phyloP scores from a whole-genome alignment of 768 basidiomycete genomes.

The Trametes maxima region DNA sequence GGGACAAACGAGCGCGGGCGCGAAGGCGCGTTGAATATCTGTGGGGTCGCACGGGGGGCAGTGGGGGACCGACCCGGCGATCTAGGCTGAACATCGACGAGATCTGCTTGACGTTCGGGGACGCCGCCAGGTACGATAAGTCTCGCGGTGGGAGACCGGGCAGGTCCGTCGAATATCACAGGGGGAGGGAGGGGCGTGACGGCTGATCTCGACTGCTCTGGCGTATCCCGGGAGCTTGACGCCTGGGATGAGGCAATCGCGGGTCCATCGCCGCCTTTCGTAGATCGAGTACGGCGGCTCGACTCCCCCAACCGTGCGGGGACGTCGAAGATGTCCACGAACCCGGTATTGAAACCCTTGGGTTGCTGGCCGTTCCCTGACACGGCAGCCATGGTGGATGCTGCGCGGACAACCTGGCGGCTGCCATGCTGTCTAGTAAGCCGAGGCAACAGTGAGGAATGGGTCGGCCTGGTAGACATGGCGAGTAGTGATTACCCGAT shows the following conservation, averaged over 20 bases:
- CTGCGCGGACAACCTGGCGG: background rate
- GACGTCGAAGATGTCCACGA: constrained; percentile 57
- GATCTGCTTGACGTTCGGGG: background rate
- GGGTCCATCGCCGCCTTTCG: background rate
- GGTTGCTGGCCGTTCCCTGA: background rate
- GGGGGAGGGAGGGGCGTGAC: constrained; percentile 43
- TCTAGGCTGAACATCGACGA: background rate
- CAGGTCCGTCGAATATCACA: constrained; percentile 53
- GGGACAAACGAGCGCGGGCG: constrained; percentile 30
- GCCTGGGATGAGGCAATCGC: constrained; percentile 20
- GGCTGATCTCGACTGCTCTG: background rate
- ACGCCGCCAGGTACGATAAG: background rate
- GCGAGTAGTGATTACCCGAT: too few relatives aligned
- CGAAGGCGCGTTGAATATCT: constrained; percentile 53
- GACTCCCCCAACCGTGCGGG: constrained; percentile 44
- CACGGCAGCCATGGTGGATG: background rate
- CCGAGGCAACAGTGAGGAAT: too few relatives aligned
- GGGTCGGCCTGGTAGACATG: too few relatives aligned
- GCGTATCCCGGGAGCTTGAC: background rate
- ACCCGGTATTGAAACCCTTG: background rate
- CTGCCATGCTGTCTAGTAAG: too few relatives aligned
- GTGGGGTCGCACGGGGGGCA: constrained; percentile 34
- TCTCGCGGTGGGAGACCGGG: constrained; percentile 34
- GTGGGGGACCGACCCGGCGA: background rate
- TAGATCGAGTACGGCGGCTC: constrained; percentile 26